Percentiles rank a stretch among this genome's conserved stretches.
Conservation (phyloP, 805 yeast species). For the Yarrowia osloensis region DNA sequence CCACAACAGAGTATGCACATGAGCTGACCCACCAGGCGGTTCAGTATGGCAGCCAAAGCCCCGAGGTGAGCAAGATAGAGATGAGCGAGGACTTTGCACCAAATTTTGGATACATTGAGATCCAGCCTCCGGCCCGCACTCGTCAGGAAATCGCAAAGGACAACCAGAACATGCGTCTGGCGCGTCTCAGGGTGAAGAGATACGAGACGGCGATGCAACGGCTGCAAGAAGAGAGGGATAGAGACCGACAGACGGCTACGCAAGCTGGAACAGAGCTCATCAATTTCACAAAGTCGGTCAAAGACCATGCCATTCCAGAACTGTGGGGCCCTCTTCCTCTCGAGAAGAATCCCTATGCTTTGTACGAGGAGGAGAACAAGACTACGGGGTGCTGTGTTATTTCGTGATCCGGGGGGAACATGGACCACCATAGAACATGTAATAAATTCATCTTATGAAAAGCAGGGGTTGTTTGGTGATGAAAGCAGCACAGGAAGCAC, state of each 20-base stretch:
- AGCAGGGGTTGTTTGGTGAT: too few relatives aligned
- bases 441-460: too few relatives aligned
- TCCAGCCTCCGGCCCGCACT: neutral
- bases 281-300: neutral
- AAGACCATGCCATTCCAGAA: neutral
- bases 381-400: neutral
- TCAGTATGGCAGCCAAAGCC: neutral
- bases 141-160: neutral
- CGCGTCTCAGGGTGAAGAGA: neutral
- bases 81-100: conserved; percentile 1
- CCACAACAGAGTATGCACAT: conserved; percentile 10
- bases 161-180: neutral
- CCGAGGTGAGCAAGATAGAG: neutral
- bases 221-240: neutral
- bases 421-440: neutral
- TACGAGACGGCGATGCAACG: neutral
- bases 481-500: too few relatives aligned
- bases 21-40: neutral
- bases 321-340: conserved; percentile 14
- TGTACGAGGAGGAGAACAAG: neutral
- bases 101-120: neutral
- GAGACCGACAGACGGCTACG: neutral
- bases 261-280: neutral
- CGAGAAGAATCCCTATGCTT: conserved; percentile 1
- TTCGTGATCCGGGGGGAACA: neutral